Conservation (phyloP, 345 rosid species). For the Bruguiera parviflora region DNA sequence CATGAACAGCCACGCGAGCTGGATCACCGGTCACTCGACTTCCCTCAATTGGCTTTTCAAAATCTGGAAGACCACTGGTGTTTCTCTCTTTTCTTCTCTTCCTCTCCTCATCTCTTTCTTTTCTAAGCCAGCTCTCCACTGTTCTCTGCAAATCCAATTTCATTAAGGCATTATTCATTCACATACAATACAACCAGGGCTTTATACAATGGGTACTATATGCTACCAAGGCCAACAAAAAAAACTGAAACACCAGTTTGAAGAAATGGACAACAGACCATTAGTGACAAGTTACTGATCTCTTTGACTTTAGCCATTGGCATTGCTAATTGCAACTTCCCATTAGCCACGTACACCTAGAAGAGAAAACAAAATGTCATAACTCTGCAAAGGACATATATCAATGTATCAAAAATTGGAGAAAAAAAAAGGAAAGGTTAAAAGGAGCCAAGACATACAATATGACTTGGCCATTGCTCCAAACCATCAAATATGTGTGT, state of each 20-base stretch:
- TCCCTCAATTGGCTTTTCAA: slow-evolving; percentile 50
- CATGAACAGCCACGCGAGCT: slow-evolving; percentile 40
- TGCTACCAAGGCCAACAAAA: background rate
- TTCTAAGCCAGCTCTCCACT: slow-evolving; percentile 85
- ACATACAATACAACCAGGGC: background rate
- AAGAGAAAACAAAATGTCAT: background rate
- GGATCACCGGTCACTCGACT: slow-evolving; percentile 77
- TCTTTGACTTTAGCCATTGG: slow-evolving; percentile 77
- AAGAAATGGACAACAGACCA: slow-evolving; percentile 37
- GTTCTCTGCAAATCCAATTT: slow-evolving; percentile 51
- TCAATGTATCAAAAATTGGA: too few species aligned
- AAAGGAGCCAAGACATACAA: slow-evolving; percentile 42
- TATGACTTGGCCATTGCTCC: slow-evolving; percentile 87
- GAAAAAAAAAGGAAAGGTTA: too few species aligned
- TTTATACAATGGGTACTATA: background rate
- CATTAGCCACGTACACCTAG: slow-evolving; percentile 72
- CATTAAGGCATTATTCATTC: background rate
- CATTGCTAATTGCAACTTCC: slow-evolving; percentile 72
- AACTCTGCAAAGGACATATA: too few species aligned
- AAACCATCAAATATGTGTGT: slow-evolving; percentile 96
- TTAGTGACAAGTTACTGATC: slow-evolving; percentile 66
- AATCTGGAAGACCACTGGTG: slow-evolving; percentile 64
- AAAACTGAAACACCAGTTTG: background rate
- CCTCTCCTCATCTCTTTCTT: slow-evolving; percentile 85
- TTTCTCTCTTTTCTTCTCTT: slow-evolving; percentile 67